Evolutionary conservation across 371 early-diverging fungal species (phyloP).

Genomic region (Mycotypha africana): DNA sequence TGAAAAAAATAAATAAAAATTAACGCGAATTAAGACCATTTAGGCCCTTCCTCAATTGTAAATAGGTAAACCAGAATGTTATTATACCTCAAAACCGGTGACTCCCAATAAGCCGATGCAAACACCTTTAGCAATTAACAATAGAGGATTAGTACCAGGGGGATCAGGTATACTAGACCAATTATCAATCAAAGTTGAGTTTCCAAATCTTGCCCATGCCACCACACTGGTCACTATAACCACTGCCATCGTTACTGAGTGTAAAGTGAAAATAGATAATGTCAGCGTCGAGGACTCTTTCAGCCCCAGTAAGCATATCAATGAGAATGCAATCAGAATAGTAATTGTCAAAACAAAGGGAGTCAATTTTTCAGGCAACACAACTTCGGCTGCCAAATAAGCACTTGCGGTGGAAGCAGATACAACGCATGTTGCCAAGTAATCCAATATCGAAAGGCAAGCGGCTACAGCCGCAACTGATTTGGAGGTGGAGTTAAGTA

Average conservation of each 20-base stretch:
- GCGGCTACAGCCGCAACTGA: conserved; percentile 46
- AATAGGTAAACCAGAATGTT: too few relatives aligned
- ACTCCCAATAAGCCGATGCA: conserved; percentile 56
- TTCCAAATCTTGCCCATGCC: conserved; percentile 31
- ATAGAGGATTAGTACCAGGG: conserved; percentile 18
- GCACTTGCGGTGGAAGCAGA: conserved; percentile 52
- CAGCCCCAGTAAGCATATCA: conserved; percentile 31
- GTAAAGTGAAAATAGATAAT: conserved; percentile 34
- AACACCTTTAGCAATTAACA: conserved; percentile 44
- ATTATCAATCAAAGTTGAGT: conserved; percentile 32
- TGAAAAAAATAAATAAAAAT: conserved; percentile 4
- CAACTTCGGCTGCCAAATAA: conserved; percentile 42
- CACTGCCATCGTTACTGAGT: conserved; percentile 32
- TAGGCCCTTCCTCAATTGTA: too few relatives aligned
- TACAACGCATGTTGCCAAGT: conserved; percentile 51
- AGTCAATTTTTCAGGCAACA: conserved; percentile 16
- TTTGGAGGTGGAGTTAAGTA: conserved; percentile 45
- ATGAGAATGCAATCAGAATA: conserved; percentile 33
- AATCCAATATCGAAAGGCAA: conserved; percentile 41
- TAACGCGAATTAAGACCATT: too few relatives aligned
- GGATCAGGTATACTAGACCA: conserved; percentile 30
- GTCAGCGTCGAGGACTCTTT: conserved; percentile 42
- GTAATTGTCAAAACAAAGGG: conserved; percentile 38
- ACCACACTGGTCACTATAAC: conserved; percentile 38
- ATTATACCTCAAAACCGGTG: conserved; percentile 45